Conservation (phyloP, 1,284 basidiomycete species). For the Marasmius tenuissimus region DNA sequence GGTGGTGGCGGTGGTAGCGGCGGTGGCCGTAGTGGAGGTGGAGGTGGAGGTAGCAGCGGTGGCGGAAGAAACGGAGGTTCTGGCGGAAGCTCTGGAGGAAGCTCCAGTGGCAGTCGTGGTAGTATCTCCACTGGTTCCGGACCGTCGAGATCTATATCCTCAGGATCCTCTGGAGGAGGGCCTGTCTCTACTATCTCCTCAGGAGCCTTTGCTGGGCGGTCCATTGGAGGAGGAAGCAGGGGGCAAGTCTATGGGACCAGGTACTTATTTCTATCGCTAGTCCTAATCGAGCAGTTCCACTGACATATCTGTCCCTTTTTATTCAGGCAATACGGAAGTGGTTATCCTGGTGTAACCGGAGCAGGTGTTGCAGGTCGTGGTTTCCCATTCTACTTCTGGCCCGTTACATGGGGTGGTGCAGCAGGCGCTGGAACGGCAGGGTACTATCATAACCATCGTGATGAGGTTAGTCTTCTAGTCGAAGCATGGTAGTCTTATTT, state of each 20-base stretch:
- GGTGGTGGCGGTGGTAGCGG: too few species aligned
- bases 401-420: conserved; percentile 49
- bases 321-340: conserved; percentile 47
- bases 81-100: too few species aligned
- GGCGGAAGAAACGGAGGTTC: too few species aligned
- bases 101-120: too few species aligned
- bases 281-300: neutral
- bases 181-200: neutral
- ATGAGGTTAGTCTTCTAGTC: conserved; percentile 22
- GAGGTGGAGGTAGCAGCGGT: too few species aligned
- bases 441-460: conserved; percentile 43
- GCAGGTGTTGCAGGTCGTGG: conserved; percentile 45
- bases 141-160: too few species aligned
- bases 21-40: too few species aligned
- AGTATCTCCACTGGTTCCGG: too few species aligned
- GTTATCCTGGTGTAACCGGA: conserved; percentile 48
- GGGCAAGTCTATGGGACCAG: neutral
- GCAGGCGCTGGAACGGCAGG: conserved; percentile 30
- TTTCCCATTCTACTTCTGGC: conserved; percentile 64
- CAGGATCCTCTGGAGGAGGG: neutral
- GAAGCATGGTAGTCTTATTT: neutral
- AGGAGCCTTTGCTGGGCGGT: neutral
- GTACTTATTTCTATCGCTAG: neutral
- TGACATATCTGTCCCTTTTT: neutral
- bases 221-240: neutral